phyloP scores from a whole-genome alignment of 257 asterid species.

The Schizonepeta tenuifolia region DNA sequence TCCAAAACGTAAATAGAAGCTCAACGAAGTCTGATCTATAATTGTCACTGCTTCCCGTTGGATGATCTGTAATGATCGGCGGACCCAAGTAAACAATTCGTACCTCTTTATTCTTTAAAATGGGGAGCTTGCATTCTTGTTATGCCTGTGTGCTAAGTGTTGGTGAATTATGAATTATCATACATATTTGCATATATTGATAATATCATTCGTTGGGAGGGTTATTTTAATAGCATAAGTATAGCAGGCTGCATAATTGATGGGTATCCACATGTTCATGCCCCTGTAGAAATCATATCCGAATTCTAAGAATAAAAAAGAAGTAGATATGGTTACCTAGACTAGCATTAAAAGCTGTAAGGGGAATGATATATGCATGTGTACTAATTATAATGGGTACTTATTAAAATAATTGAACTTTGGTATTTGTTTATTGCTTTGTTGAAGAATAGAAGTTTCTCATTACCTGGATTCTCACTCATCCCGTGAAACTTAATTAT shows the following conservation, averaged over 20 bases:
- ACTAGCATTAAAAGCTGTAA: constrained; percentile 29
- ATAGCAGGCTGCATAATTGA: constrained; percentile 10
- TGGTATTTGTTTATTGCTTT: constrained; percentile 6
- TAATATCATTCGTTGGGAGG: not conserved
- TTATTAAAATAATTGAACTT: not conserved
- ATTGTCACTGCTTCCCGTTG: constrained; percentile 18
- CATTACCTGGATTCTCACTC: constrained; percentile 49
- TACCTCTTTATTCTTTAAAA: not conserved
- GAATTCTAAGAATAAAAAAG: not conserved
- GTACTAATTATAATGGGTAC: not conserved
- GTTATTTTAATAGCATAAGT: not conserved
- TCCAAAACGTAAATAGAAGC: constrained; percentile 37
- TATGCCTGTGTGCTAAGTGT: not conserved
- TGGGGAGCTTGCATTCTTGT: constrained; percentile 1
- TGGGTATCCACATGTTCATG: constrained; percentile 24
- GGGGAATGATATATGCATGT: constrained; percentile 6
- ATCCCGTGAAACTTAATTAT: constrained; percentile 47
- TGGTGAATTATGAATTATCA: not conserved
- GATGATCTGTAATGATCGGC: not conserved
- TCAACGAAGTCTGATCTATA: constrained; percentile 10
- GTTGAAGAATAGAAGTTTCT: constrained; percentile 54
- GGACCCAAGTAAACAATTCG: constrained; percentile 10
- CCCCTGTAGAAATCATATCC: constrained; percentile 19
- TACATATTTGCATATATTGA: constrained; percentile 20
- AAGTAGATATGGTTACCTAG: constrained; percentile 17